These are phyloP conservation scores for carrot (Daucus carota) DNA, from an alignment of 129 eudicot genomes.

Conservation along the genomic window DH1_v3.0 NC_030383.2:3316001-3316500, in stretches of 20 bases:
- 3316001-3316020: too few relatives aligned
- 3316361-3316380: slow-evolving; percentile 75
- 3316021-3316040: not conserved
- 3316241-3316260: slow-evolving; percentile 90
- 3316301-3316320: too few relatives aligned
- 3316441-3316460: slow-evolving; percentile 68
- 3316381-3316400: slow-evolving; percentile 65
- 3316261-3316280: slow-evolving; percentile 91
- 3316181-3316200: not conserved
- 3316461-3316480: slow-evolving; percentile 1
- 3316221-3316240: slow-evolving; percentile 90
- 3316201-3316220: slow-evolving; percentile 37
- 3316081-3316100: not conserved
- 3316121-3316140: too few relatives aligned
- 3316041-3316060: not conserved
- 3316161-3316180: too few relatives aligned
- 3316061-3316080: not conserved
- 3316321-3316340: too few relatives aligned
- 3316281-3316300: too few relatives aligned
- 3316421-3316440: slow-evolving; percentile 76
- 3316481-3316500: not conserved
- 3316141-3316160: too few relatives aligned
- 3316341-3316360: too few relatives aligned
- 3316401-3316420: slow-evolving; percentile 71
- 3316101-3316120: not conserved